Base-by-base conservation (phyloP, 306 rosid species). In the Fragaria iinumae region DNA sequence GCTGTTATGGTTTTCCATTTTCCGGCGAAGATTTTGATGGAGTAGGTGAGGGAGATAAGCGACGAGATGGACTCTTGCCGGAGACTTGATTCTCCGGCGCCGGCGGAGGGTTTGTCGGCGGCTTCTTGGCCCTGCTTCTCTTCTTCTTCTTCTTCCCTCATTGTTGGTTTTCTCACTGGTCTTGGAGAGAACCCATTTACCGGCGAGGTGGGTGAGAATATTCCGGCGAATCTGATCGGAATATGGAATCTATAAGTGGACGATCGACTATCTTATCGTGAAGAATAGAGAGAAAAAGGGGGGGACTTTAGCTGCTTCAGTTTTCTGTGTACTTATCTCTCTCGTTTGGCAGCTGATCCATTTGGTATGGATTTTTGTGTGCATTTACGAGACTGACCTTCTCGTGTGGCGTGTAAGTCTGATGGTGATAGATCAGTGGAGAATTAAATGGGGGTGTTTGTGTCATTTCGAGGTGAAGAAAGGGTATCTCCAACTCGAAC, bases 1-100 rank as follows among this genome's bases (percentile, higher is more conserved):
- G 13, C 57, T 38, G 97, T 84, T 34, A 93, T 84, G 34, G 82
- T 77, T 14, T 88, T 88, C 98, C 98, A 93, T 84, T 89, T 93
- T 52, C 81, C 92, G 13, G 92, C 73, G 69, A 93, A 93, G 72
- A 91, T 96, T 74, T 86, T 87, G 79, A 82, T 82, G 45, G 96
- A 89, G 48, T 84, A 89, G 20, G 92, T 85, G 32, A 91, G 87
- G 18, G 89, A 83, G 32, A 93, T 91, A 79, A 91, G 38, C 10
- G 91, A 89, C 1, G 93, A 80, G 16, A 88, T 20, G 43, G 85
- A 76, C 59, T 87, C 72, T 80, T 41, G 86, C 79, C 86, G 93
- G 77, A 86, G 85, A 78, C 32, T 53, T 44, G 83, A 79, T 12
- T 9, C 62, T 13, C 76, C 79, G 70, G 79, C 55, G 62, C 87